Conservation (phyloP, 2,329 filamentous ascomycete species). For the Fonsecaea nubica region DNA sequence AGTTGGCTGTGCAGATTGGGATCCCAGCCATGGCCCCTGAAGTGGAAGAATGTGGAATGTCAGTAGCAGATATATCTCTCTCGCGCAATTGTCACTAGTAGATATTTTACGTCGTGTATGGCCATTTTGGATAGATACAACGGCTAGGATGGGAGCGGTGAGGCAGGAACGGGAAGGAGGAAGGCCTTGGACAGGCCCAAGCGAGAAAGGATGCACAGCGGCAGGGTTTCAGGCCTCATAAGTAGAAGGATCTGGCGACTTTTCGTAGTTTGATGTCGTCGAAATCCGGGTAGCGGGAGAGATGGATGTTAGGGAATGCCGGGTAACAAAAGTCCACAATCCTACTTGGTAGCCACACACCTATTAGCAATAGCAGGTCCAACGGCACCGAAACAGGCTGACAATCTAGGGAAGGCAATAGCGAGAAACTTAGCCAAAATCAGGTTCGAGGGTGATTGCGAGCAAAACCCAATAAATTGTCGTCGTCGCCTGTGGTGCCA, state of each 20-base stretch:
- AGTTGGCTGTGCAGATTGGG: neutral
- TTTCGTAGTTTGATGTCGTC: neutral
- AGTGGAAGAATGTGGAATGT: neutral
- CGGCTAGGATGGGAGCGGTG: constrained; percentile 7
- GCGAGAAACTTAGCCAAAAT: neutral
- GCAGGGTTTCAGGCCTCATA: neutral
- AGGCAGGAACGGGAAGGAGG: neutral
- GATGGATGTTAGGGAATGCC: neutral
- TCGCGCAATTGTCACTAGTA: neutral
- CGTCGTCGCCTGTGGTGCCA: neutral
- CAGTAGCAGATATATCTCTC: neutral
- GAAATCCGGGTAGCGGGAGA: neutral
- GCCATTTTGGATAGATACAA: neutral
- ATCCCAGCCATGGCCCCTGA: constrained; percentile 3
- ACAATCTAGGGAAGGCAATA: neutral
- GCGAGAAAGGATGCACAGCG: constrained; percentile 6
- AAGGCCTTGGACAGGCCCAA: constrained; percentile 13
- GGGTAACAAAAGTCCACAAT: neutral
- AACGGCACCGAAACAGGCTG: neutral
- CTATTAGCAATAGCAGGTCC: neutral
- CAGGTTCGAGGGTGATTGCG: neutral
- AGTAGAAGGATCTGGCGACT: neutral
- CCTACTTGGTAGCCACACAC: neutral
- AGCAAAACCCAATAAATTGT: neutral
- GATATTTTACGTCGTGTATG: neutral